phyloP scores from a whole-genome alignment of 345 rosid genomes.

The Dipteronia dyeriana region DNA sequence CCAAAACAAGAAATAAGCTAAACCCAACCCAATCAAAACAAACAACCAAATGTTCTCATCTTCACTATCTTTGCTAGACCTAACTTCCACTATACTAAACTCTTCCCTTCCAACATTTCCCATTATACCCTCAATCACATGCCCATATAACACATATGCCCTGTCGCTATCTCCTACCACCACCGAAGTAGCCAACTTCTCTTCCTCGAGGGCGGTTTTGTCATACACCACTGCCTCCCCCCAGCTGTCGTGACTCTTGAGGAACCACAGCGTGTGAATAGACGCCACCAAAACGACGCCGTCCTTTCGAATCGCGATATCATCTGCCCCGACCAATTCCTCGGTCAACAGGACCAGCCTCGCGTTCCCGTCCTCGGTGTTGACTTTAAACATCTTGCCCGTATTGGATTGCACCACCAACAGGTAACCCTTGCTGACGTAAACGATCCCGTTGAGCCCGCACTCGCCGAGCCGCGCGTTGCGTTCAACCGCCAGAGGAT shows the following conservation, averaged over 20 bases:
- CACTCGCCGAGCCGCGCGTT: slow-evolving; percentile 41
- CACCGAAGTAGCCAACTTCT: slow-evolving; percentile 63
- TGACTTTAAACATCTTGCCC: slow-evolving; percentile 83
- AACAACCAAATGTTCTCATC: slow-evolving; percentile 67
- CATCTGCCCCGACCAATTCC: slow-evolving; percentile 62
- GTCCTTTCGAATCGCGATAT: slow-evolving; percentile 59
- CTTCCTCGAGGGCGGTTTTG: slow-evolving; percentile 57
- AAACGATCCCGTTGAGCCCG: slow-evolving; percentile 75
- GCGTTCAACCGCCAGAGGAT: slow-evolving; percentile 42
- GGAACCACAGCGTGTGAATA: slow-evolving; percentile 52
- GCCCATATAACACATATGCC: slow-evolving; percentile 77
- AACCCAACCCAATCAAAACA: slow-evolving; percentile 66
- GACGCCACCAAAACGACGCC: slow-evolving; percentile 73
- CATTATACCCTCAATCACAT: slow-evolving; percentile 51
- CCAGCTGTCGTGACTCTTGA: slow-evolving; percentile 80
- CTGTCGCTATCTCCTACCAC: slow-evolving; percentile 56
- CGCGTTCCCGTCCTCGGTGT: slow-evolving; percentile 64
- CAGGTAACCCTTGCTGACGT: slow-evolving; percentile 77
- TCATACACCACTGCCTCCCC: slow-evolving; percentile 73
- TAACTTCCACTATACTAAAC: slow-evolving; percentile 59
- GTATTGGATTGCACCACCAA: slow-evolving; percentile 83
- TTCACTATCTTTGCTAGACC: slow-evolving; percentile 52
- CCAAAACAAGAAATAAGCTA: slow-evolving; percentile 76
- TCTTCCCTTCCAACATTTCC: slow-evolving; percentile 37
- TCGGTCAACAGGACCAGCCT: slow-evolving; percentile 49